Base-by-base conservation (phyloP, 2,329 filamentous ascomycete species). In the Pseudocercospora eumusae region DNA sequence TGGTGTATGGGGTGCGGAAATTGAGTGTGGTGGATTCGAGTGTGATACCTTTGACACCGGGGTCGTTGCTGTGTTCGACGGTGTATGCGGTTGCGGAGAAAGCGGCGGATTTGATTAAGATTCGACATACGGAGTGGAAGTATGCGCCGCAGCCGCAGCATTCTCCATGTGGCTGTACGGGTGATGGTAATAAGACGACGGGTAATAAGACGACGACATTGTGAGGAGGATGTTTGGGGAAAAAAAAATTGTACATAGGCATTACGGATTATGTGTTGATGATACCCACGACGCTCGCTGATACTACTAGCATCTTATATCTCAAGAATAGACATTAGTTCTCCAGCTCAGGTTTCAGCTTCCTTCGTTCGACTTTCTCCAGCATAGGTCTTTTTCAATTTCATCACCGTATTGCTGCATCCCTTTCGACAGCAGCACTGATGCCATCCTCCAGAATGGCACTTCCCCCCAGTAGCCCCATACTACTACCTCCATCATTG, bases 391-490 rank as follows among this genome's bases (percentile, higher is more conserved):
- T 1, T 18, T n/a, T 36, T 40, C 36, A n/a, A n/a, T 40, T 18
- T 18, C 15, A n/a, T 70, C 66, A 81, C 53, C 79, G 72, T 67
- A 81, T 80, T 9, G 74, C 67, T 58, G 66, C 61, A 20, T 64
- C 65, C 55, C 82, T 85, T 67, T 90, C 88, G 73, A 88, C 87
- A 69, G 92, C 88, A 69, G 95, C 89, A 3, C 91, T 91, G 73
- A 96, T 88, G 59, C 92, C 78, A 20, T 86, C 86, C 74, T 96
- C 92, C 31, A 96, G 81, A 66, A 97, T 96, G 74, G 90, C 87
- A 76, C 92, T 96, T 4, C 92, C 90, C 11, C 90, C 91, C 23
- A 96, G 79, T 65, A 91, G 62, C 10, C 52, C 52, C 1, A 8
- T 5, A 10, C n/a, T 5, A 10, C n/a, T 9, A 15, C 52, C 28